Base-by-base conservation (phyloP, 345 rosid species). In the Stellera chamaejasme region DNA sequence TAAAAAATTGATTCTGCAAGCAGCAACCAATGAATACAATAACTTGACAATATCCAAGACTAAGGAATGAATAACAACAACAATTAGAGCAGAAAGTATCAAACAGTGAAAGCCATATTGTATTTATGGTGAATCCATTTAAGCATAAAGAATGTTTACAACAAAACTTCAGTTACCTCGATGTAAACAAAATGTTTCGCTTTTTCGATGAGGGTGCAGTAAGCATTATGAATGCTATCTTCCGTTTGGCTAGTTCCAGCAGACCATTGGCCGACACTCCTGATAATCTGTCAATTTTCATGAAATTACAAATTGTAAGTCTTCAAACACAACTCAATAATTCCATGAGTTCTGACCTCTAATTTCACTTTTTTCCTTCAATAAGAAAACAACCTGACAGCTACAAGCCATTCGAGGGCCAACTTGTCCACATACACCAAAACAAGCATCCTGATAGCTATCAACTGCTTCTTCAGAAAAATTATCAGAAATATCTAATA, bases 211-310 rank as follows among this genome's bases (percentile, higher is more conserved):
- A 88, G 81, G 11, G 92, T 74, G 61, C 93, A 82, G 23, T 82
- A 88, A 43, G 98, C 88, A 60, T 48, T 74, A 60, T 92, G 98
- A 65, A 86, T 92, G 73, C 98, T 92, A 51, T 88, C 95, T 81
- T 92, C 98, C 10, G 82, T 73, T 59, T 78, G 95, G 61, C 85
- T 81, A 13, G 85, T 80, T 62, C 98, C 98, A 6, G 85, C 90
- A 2, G 98, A 92, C 98, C 98, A 92, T 56, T 82, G 95, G 67
- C 93, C 74, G 49, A 79, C 93, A 66, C 98, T 92, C 82, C 98
- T 78, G 59, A 88, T 75, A 52, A 85, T 66, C 91, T 84, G 48
- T 57, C 59, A 25, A 7, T 43, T 48, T 52, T 27, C 59, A 52
- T 51, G 26, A 56, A 26, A 41, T 11, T 25, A 56, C n/a, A 26